These are phyloP conservation scores for Aphanomyces invadans DNA, from an alignment of 352 stramenopile genomes.

Conservation along the genomic window DNA sequence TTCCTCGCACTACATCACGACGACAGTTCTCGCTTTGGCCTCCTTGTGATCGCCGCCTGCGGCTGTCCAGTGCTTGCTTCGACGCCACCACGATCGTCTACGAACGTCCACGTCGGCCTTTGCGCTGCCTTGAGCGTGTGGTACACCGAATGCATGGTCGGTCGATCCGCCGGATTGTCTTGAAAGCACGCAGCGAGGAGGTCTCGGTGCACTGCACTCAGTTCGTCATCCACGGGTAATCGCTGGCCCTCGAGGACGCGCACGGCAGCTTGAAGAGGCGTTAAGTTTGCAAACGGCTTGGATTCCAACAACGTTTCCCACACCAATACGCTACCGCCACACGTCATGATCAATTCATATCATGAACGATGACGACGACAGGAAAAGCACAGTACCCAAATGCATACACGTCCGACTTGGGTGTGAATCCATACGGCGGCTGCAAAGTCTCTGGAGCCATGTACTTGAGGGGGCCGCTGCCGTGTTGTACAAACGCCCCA, in stretches of 20 bases:
- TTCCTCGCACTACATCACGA: too few species aligned
- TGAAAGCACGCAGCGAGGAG: conserved; percentile 71
- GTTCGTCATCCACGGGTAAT: conserved; percentile 37
- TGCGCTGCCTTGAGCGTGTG: background rate
- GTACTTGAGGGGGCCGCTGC: conserved; percentile 69
- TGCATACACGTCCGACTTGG: conserved; percentile 71
- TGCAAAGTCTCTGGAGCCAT: conserved; percentile 74
- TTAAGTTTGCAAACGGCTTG: conserved; percentile 45
- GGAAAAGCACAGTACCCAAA: conserved; percentile 34
- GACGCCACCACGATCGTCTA: background rate
- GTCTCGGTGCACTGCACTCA: conserved; percentile 36
- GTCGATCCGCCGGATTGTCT: conserved; percentile 49
- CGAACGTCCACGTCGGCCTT: background rate
- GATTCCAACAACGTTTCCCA: conserved; percentile 62
- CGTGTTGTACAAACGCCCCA: conserved; percentile 54
- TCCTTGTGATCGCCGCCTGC: background rate
- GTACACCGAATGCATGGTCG: conserved; percentile 65
- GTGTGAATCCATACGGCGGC: conserved; percentile 62
- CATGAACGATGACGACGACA: background rate
- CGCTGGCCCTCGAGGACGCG: conserved; percentile 55
- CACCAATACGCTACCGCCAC: conserved; percentile 41
- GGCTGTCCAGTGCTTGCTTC: background rate
- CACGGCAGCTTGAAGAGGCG: conserved; percentile 59
- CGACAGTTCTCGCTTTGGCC: background rate
- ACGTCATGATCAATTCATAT: background rate